These are phyloP conservation scores for Stentor coeruleus DNA, from an alignment of 73 alveolate species.

Conservation along the genomic window DNA sequence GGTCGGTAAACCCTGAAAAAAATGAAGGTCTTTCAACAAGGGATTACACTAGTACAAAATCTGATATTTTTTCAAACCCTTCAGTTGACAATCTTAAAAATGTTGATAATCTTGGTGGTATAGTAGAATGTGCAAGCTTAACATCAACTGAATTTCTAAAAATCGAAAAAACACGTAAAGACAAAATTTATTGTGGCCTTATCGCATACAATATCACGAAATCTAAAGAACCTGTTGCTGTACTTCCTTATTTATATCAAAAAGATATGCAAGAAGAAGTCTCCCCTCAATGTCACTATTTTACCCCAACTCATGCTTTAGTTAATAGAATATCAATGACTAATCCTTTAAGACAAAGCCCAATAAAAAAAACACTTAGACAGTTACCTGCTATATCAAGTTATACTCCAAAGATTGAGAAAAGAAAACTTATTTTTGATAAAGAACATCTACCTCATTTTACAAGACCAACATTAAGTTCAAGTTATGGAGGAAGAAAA, in stretches of 20 bases:
- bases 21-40: not conserved
- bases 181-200: not conserved
- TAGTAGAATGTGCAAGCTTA: not conserved
- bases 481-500: not conserved
- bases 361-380: not conserved
- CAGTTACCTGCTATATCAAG: not conserved
- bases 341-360: not conserved
- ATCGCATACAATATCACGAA: not conserved
- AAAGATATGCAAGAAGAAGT: not conserved
- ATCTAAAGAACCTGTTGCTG: not conserved
- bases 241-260: not conserved
- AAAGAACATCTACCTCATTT: not conserved
- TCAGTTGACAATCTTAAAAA: not conserved
- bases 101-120: not conserved
- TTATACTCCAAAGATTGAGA: not conserved
- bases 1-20: not conserved
- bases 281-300: not conserved
- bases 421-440: no score
- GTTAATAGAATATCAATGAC: not conserved
- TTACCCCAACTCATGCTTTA: not conserved
- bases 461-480: not conserved
- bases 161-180: not conserved
- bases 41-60: not conserved
- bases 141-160: not conserved
- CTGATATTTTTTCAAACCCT: not conserved